Conservation (phyloP, 73 alveolate genomes). For the Paraurostyla sp. region DNA sequence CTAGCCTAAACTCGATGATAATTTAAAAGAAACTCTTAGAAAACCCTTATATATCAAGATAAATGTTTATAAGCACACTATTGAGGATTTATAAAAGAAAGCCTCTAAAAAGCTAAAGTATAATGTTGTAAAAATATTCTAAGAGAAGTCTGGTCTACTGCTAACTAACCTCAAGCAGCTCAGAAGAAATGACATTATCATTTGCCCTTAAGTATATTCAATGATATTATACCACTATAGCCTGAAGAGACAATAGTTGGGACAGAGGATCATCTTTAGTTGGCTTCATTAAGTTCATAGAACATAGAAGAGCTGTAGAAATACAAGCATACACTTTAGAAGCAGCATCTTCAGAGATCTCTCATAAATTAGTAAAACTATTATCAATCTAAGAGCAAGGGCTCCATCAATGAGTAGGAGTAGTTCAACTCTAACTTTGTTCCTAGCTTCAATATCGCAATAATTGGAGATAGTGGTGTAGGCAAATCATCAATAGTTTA, state of each 20-base stretch:
- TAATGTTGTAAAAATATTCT: too few species aligned
- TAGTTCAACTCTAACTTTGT: not conserved
- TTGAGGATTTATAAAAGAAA: too few species aligned
- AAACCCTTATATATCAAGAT: too few species aligned
- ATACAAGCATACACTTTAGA: not conserved
- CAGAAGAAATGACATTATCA: not conserved
- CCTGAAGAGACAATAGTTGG: not conserved
- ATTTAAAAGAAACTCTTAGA: too few species aligned
- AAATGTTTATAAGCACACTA: not conserved
- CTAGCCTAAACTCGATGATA: not conserved
- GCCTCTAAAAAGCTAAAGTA: too few species aligned
- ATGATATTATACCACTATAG: not conserved
- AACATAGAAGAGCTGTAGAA: not conserved
- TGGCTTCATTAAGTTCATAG: not conserved
- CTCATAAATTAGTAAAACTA: not conserved
- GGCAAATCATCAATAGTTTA: conserved; percentile 85
- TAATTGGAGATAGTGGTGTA: conserved; percentile 88
- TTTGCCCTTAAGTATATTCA: not conserved
- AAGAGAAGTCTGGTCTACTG: too few species aligned
- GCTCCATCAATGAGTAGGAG: not conserved
- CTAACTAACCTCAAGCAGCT: too few species aligned
- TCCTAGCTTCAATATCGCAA: not conserved
- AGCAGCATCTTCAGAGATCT: not conserved
- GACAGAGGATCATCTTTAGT: not conserved
- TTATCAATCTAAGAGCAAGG: not conserved